Conservation (phyloP, 108 stramenopile genomes). For the Aurantiochytrium sp. region DNA sequence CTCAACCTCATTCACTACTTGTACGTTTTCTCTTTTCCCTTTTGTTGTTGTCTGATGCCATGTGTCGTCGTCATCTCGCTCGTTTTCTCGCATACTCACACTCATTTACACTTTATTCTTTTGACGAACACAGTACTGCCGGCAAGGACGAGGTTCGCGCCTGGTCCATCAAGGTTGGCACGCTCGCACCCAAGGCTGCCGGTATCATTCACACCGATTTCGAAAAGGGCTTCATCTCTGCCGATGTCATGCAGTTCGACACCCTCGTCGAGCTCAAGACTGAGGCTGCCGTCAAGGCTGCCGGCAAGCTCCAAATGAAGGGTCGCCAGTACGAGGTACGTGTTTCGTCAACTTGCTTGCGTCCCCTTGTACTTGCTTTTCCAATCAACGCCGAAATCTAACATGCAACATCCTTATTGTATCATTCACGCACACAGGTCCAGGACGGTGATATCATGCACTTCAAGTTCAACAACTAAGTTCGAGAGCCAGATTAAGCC, state of each 20-base stretch:
- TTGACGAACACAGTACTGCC: conserved; percentile 55
- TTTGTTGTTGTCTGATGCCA: no score
- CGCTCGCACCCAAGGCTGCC: conserved; percentile 84
- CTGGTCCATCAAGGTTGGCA: conserved; percentile 93
- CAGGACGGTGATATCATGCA: conserved; percentile 63
- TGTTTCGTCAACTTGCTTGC: background rate
- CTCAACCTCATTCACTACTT: conserved; percentile 94
- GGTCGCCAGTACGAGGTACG: conserved; percentile 80
- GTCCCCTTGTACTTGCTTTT: background rate
- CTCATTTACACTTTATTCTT: background rate
- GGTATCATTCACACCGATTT: conserved; percentile 98
- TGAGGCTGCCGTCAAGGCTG: conserved; percentile 94
- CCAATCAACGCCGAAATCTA: background rate
- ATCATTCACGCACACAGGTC: background rate
- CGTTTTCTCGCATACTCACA: no score
- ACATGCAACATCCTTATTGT: background rate
- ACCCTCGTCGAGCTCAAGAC: conserved; percentile 86
- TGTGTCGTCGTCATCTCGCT: no score
- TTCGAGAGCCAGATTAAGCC: background rate
- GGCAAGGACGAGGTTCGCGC: conserved; percentile 96
- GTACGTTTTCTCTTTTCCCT: background rate
- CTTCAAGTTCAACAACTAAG: conserved; percentile 53
- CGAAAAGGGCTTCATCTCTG: conserved; percentile 98
- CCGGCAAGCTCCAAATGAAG: conserved; percentile 94
- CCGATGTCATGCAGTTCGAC: conserved; percentile 88